Evolutionary conservation across 352 stramenopile genomes (phyloP).

Genomic region (Globisporangium cystogenes): DNA sequence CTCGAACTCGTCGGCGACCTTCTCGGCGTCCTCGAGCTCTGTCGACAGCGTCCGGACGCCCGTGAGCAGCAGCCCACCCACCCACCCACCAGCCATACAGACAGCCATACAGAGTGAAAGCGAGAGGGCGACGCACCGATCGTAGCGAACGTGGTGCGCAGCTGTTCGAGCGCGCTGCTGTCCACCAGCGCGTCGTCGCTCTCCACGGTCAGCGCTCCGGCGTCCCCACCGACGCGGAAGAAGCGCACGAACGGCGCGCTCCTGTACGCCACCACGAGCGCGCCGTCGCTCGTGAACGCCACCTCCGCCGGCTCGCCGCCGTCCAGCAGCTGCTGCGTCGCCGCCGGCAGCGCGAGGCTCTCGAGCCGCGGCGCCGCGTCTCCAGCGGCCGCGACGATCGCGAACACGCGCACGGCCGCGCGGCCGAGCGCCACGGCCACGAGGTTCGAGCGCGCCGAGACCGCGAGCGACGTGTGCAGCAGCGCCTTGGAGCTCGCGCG

Average conservation of each 20-base stretch:
- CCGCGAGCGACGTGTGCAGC: slow-evolving; percentile 49
- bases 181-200: slow-evolving; percentile 9
- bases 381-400: slow-evolving; percentile 29
- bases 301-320: slow-evolving; percentile 42
- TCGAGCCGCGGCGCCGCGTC: slow-evolving; percentile 16
- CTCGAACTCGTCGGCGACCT: slow-evolving; percentile 52
- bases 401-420: slow-evolving; percentile 43
- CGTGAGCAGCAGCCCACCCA: no score
- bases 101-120: slow-evolving; percentile 3
- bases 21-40: slow-evolving; percentile 44
- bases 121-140: slow-evolving; percentile 35
- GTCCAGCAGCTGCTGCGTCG: slow-evolving; percentile 29
- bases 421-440: slow-evolving; percentile 54
- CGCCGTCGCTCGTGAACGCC: slow-evolving; percentile 37
- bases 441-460: slow-evolving; percentile 50
- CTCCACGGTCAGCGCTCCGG: background rate
- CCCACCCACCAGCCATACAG: background rate
- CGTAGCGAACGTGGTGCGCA: slow-evolving; percentile 36
- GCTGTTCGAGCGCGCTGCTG: slow-evolving; percentile 25
- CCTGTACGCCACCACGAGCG: slow-evolving; percentile 54
- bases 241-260: slow-evolving; percentile 54
- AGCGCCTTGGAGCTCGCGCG: slow-evolving; percentile 30
- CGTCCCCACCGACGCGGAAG: slow-evolving; percentile 33
- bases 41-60: background rate
- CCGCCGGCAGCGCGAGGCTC: slow-evolving; percentile 17